Evolutionary conservation across 1,284 basidiomycete species (phyloP), one percentile per base, ranked within the genome.

Genomic region (Apiotrichum siamense): DNA sequence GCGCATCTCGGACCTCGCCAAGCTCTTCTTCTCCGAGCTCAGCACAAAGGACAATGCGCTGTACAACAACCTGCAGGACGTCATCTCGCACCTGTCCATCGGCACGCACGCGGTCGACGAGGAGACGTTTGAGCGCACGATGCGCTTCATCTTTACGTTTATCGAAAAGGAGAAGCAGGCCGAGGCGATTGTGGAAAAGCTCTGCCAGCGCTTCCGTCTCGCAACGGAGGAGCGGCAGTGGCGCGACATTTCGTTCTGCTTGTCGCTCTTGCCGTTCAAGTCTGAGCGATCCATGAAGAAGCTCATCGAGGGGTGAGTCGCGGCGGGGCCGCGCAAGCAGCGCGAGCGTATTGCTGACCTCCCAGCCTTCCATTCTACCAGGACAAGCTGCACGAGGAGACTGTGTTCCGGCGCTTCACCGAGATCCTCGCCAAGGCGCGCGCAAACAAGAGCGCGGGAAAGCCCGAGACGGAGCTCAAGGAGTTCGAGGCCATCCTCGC

Each of bases 101-200:
- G 94, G 96, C 12, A 82, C 84, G n/a, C 90, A 96, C 69, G 87
- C 92, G 0, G 89, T 98, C 5, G 88, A 92, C 44, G 93, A 97
- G 69, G 85, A 89, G 49, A 82, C 79, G 3, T 98, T 98, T 79
- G 85, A 91, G 64, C 85, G 83, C 60, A 97, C 90, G 13, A 88
- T 98, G 83, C 82, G 82, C 59, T 97, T 92, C 69, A 97, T 99
- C 62, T 98, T 98, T 74, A 83, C 82, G 0, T 98, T 94, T 68
- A 91, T 98, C 62, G 93, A 98, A 73, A 98, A 98, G 88, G 89
- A 96, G 74, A 93, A 91, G 72, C 90, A 94, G 83, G 90, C 91
- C 0, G 93, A 97, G 72, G 85, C 81, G 61, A 89, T 97, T 57
- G 87, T 96, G 47, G 91, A 97, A 64, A 96, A 94, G 70, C 82